Evolutionary conservation across 179 eudicot genomes (phyloP).

Genomic region (Vitellaria paradoxa): DNA sequence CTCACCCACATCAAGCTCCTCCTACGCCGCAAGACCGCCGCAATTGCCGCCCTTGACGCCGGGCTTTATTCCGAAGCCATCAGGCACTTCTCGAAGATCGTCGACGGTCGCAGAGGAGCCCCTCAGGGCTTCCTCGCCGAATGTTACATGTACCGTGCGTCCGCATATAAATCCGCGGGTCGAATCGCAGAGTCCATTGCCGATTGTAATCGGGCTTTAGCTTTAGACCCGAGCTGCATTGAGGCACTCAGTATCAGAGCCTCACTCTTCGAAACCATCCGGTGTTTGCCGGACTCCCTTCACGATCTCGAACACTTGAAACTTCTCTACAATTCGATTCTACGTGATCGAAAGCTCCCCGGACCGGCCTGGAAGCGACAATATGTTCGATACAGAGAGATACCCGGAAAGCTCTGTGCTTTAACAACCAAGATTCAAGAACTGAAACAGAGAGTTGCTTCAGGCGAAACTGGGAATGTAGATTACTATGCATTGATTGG

Average conservation of each 20-base stretch:
- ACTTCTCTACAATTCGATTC: conserved; percentile 64
- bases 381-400: conserved; percentile 58
- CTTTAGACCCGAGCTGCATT: conserved; percentile 67
- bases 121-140: conserved; percentile 89
- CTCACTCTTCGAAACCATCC: conserved; percentile 61
- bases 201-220: conserved; percentile 73
- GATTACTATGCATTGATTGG: conserved; percentile 82
- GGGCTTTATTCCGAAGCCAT: conserved; percentile 84
- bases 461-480: conserved; percentile 68
- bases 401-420: conserved; percentile 63
- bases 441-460: conserved; percentile 68
- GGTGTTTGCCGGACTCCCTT: conserved; percentile 77
- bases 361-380: conserved; percentile 87
- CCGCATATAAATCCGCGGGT: conserved; percentile 61
- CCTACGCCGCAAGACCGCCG: conserved; percentile 84
- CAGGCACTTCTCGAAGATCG: conserved; percentile 84
- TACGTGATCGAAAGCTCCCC: conserved; percentile 75
- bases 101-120: conserved; percentile 86
- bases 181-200: conserved; percentile 77
- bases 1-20: conserved; percentile 83
- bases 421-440: conserved; percentile 61
- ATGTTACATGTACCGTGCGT: conserved; percentile 75
- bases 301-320: conserved; percentile 94
- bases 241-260: conserved; percentile 64
- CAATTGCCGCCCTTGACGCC: conserved; percentile 81